Evolutionary conservation across 768 basidiomycete species (phyloP).

Genomic region (Leccinum pellstonianum): DNA sequence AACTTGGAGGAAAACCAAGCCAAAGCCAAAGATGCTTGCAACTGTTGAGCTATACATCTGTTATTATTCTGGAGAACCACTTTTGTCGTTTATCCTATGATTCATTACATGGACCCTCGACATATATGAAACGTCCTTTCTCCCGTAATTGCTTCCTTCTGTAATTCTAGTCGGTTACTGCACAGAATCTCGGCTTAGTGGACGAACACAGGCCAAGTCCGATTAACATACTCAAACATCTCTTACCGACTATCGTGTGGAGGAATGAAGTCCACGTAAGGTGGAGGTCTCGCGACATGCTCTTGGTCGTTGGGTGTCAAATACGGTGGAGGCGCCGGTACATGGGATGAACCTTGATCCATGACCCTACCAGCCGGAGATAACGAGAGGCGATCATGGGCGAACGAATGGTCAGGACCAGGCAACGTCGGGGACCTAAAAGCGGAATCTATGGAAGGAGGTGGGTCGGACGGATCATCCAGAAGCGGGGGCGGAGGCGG

Average conservation of each 20-base stretch:
- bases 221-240: not conserved
- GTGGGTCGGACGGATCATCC: slow-evolving; percentile 87
- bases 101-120: slow-evolving; percentile 21
- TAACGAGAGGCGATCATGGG: slow-evolving; percentile 32
- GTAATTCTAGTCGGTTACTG: slow-evolving; percentile 24
- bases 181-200: slow-evolving; percentile 1
- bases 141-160: slow-evolving; percentile 28
- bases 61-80: slow-evolving; percentile 17
- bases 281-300: slow-evolving; percentile 56
- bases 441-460: slow-evolving; percentile 83
- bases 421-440: slow-evolving; percentile 44
- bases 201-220: not conserved
- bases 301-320: slow-evolving; percentile 53
- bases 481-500: slow-evolving; percentile 81
- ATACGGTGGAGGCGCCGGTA: slow-evolving; percentile 79
- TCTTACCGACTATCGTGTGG: slow-evolving; percentile 14
- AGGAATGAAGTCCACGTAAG: slow-evolving; percentile 53
- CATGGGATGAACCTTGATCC: slow-evolving; percentile 41
- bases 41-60: slow-evolving; percentile 53
- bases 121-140: slow-evolving; percentile 27
- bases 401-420: slow-evolving; percentile 28
- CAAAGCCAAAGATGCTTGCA: slow-evolving; percentile 77
- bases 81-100: slow-evolving; percentile 21
- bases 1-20: slow-evolving; percentile 66
- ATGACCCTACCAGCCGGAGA: slow-evolving; percentile 32